Evolutionary conservation across 2,329 filamentous ascomycete genomes (phyloP), one percentile per base, ranked within the genome.

Genomic region (Calonectria pseudoturangicola): DNA sequence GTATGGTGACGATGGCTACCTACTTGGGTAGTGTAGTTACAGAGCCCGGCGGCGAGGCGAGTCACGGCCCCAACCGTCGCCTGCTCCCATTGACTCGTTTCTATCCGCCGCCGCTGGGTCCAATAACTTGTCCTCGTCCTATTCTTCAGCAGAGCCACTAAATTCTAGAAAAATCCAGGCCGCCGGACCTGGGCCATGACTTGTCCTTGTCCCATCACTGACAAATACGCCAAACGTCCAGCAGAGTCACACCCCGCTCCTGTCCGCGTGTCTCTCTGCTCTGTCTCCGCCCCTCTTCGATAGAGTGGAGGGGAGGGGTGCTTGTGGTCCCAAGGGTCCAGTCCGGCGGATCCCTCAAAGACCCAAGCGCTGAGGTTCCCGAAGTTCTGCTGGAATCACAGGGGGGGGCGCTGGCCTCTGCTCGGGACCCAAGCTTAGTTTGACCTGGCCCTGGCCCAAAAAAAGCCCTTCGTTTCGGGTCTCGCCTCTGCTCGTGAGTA

Each of bases 261-360:
- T 63, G 67, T 62, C 51, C 45, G 63, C 47, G 62, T 41, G 62
- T 54, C 36, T 54, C 30, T 63, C 30, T 63, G 30, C 54, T 64
- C 58, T 30, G 41, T 54, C 70, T 66, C 64, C 66, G 50, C 70
- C 68, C 67, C 66, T 66, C 54, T 30, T 51, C 51, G 63, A 72
- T 72, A 66, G 56, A 68, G 68, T 71, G 60, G 65, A 73, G 62
- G 68, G 27, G 45, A 60, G 65, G 58, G 63, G 51, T 71, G 65
- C 33, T 60, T 21, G 50, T 65, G 48, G 58, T 41, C 58, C 70
- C 54, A 64, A 73, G 68, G 70, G 72, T 73, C 74, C 70, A 74
- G 65, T 69, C 58, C 67, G 72, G 65, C 69, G 72, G 74, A 71
- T 75, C 66, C 45, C 21, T 39, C 27, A 13, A 5, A 41, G 66